A percentile compares a stretch with the other conserved stretches of the same genome.
Evolutionary conservation across 495 filamentous ascomycete genomes (phyloP).

Genomic region (Lasiosphaeria hispida): DNA sequence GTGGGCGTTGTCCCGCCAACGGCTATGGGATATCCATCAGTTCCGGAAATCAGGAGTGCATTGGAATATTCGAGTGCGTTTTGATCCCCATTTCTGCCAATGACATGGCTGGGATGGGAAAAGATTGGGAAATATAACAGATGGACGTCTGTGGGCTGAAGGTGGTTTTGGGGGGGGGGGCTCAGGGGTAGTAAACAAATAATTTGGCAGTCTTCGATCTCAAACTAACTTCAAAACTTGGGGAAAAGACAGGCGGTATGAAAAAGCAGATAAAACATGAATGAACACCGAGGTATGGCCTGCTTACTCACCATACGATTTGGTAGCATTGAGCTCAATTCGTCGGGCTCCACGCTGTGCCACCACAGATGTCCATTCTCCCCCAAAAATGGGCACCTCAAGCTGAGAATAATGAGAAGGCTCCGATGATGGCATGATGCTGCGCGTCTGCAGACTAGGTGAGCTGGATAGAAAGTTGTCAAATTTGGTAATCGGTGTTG

Average conservation of each 20-base stretch:
- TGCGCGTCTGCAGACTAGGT: too few relatives aligned
- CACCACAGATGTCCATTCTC: constrained; percentile 22
- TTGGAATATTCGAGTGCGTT: too few relatives aligned
- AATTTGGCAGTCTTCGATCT: too few relatives aligned
- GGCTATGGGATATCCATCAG: neutral
- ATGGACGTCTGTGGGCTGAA: neutral
- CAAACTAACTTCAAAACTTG: too few relatives aligned
- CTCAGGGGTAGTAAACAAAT: constrained; percentile 4
- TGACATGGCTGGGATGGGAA: neutral
- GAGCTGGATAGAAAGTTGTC: too few relatives aligned
- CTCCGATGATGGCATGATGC: too few relatives aligned
- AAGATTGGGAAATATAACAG: neutral
- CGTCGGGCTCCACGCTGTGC: constrained; percentile 30
- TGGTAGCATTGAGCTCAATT: constrained; percentile 41
- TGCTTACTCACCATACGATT: constrained; percentile 34
- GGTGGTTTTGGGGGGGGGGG: neutral
- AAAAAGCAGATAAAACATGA: neutral
- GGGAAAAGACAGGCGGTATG: neutral
- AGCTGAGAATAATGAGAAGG: constrained; percentile 7
- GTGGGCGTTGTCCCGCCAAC: constrained; percentile 41
- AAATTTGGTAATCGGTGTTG: too few relatives aligned
- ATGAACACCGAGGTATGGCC: neutral
- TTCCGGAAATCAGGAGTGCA: too few relatives aligned
- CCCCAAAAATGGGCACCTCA: constrained; percentile 45
- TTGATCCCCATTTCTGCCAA: too few relatives aligned